Conservation (phyloP, 352 stramenopile species). For the Blastocystis sp. region DNA sequence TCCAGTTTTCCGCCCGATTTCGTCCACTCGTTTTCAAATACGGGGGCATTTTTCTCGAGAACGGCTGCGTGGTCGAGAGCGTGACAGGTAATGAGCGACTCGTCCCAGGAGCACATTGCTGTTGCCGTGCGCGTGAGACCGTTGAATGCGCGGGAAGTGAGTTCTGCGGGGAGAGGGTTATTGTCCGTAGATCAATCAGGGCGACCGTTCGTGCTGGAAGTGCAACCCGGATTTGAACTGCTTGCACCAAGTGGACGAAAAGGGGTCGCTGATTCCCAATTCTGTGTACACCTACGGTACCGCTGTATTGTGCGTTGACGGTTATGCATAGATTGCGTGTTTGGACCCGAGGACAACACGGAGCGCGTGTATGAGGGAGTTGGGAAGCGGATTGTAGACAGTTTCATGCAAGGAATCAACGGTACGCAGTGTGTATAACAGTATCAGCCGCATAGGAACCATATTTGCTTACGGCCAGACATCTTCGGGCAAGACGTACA, state of each 20-base stretch:
- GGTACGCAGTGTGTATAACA: slow-evolving; percentile 4
- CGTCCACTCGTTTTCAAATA: slow-evolving; percentile 1
- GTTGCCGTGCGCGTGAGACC: slow-evolving; percentile 69
- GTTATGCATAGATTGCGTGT: slow-evolving; percentile 74
- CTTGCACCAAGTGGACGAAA: slow-evolving; percentile 60
- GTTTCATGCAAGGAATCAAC: slow-evolving; percentile 76
- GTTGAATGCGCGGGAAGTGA: slow-evolving; percentile 72
- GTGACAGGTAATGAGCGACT: neutral
- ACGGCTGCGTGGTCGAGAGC: neutral
- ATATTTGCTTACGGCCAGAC: slow-evolving; percentile 95
- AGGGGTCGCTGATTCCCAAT: slow-evolving; percentile 42
- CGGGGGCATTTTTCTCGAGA: slow-evolving; percentile 18
- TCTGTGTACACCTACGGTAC: slow-evolving; percentile 67
- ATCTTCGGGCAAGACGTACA: slow-evolving; percentile 92
- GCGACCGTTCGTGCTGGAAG: slow-evolving; percentile 57
- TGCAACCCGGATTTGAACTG: slow-evolving; percentile 57
- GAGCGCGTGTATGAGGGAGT: slow-evolving; percentile 74
- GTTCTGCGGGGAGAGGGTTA: neutral
- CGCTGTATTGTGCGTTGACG: neutral
- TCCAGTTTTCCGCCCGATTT: slow-evolving; percentile 21
- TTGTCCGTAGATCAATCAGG: slow-evolving; percentile 40
- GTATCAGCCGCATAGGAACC: slow-evolving; percentile 60
- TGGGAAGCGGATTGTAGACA: slow-evolving; percentile 75
- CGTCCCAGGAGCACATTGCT: slow-evolving; percentile 66
- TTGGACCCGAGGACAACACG: slow-evolving; percentile 74